phyloP scores from a whole-genome alignment of 768 basidiomycete genomes.

The Lanmaoa rubissima region DNA sequence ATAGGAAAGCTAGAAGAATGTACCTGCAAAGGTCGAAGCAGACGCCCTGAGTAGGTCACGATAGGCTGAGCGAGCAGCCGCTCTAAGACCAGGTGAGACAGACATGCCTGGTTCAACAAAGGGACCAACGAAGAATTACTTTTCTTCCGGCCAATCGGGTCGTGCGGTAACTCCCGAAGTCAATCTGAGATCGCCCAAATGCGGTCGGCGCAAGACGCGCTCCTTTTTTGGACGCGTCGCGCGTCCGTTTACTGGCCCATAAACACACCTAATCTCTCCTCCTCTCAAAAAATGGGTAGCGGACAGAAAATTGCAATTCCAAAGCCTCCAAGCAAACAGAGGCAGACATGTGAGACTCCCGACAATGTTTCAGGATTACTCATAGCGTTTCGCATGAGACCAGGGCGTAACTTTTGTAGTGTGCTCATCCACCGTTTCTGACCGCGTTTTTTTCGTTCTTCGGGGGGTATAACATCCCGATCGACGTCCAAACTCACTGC shows the following conservation, averaged over 20 bases:
- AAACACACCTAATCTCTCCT: conserved; percentile 32
- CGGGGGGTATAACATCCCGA: conserved; percentile 12
- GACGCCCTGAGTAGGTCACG: conserved; percentile 69
- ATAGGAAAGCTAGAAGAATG: background rate
- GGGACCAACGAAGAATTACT: background rate
- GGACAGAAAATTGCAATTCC: conserved; percentile 28
- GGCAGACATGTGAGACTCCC: conserved; percentile 16
- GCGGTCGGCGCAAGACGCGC: conserved; percentile 40
- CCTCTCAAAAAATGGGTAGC: conserved; percentile 29
- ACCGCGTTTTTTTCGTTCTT: conserved; percentile 19
- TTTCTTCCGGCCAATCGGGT: conserved; percentile 15
- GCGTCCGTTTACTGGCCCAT: conserved; percentile 18
- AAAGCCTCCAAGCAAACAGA: conserved; percentile 17
- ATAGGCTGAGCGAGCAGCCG: conserved; percentile 73
- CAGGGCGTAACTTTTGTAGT: conserved; percentile 17
- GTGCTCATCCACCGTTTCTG: background rate
- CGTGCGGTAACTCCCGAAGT: conserved; percentile 14
- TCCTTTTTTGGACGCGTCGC: conserved; percentile 39
- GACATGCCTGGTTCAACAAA: conserved; percentile 39
- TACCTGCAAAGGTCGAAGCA: conserved; percentile 63
- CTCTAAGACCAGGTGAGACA: conserved; percentile 53
- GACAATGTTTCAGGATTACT: conserved; percentile 16
- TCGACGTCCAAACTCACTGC: background rate
- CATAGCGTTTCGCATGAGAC: conserved; percentile 15
- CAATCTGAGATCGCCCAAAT: conserved; percentile 36